Evolutionary conservation across 1,139 yeast genomes (phyloP).

Genomic region (Blastobotrys indianensis): DNA sequence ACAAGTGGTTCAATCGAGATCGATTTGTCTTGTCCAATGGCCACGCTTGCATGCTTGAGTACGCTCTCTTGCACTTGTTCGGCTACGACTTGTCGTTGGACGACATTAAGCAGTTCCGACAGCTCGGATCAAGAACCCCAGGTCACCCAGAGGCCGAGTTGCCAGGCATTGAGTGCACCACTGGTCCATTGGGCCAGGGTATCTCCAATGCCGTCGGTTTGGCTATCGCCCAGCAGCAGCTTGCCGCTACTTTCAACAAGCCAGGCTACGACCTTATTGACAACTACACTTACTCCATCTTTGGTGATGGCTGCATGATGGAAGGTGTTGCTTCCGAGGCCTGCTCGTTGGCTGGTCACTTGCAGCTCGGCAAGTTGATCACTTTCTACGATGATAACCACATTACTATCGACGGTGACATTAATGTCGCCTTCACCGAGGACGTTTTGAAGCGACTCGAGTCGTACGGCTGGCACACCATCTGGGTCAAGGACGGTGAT

Average conservation of each 20-base stretch:
- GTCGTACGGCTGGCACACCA: constrained; percentile 92
- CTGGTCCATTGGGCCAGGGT: constrained; percentile 99
- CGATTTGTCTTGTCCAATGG: constrained; percentile 95
- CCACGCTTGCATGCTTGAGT: constrained; percentile 90
- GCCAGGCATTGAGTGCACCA: constrained; percentile 95
- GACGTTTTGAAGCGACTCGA: constrained; percentile 80
- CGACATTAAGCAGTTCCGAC: constrained; percentile 89
- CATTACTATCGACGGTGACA: constrained; percentile 95
- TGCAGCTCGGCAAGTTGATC: constrained; percentile 88
- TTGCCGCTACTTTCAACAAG: constrained; percentile 92
- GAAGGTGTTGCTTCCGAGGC: constrained; percentile 98
- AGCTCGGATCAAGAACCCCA: constrained; percentile 84
- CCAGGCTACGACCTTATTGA: constrained; percentile 64
- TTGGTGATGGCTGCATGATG: constrained; percentile 98
- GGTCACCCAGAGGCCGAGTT: constrained; percentile 86
- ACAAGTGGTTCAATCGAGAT: constrained; percentile 91
- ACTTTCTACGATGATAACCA: constrained; percentile 97
- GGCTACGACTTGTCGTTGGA: constrained; percentile 81
- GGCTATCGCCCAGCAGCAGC: constrained; percentile 89
- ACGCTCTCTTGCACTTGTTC: constrained; percentile 76
- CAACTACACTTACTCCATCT: constrained; percentile 69
- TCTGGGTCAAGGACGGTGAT: constrained; percentile 78
- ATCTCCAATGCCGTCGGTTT: constrained; percentile 93
- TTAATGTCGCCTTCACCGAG: constrained; percentile 89
- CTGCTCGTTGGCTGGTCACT: constrained; percentile 91